Evolutionary conservation across 2,329 filamentous ascomycete genomes (phyloP).

Genomic region (Shiraia bambusicola): DNA sequence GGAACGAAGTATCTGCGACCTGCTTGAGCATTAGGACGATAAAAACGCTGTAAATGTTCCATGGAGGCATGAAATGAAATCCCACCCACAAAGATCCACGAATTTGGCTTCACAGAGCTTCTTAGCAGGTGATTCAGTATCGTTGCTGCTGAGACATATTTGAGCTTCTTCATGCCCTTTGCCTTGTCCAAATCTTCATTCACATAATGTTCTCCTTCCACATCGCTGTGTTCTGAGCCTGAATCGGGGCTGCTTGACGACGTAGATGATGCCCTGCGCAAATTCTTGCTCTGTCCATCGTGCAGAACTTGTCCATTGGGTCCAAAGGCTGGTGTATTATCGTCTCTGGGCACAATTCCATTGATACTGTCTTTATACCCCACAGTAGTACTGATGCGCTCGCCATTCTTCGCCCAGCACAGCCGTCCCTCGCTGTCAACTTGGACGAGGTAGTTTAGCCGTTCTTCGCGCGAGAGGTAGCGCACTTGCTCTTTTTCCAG

Average conservation of each 20-base stretch:
- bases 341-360: conserved; percentile 53
- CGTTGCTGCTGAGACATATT: conserved; percentile 68
- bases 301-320: conserved; percentile 27
- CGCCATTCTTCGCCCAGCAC: conserved; percentile 84
- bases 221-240: conserved; percentile 55
- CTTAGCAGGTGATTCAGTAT: conserved; percentile 78
- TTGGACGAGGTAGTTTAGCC: conserved; percentile 75
- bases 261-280: conserved; percentile 21
- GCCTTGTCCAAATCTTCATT: conserved; percentile 63
- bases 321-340: conserved; percentile 46
- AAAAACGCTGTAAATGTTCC: neutral
- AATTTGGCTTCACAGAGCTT: conserved; percentile 79
- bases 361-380: conserved; percentile 77
- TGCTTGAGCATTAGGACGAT: conserved; percentile 9
- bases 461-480: conserved; percentile 80
- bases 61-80: neutral
- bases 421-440: conserved; percentile 73
- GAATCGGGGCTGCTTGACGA: conserved; percentile 36
- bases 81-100: conserved; percentile 77
- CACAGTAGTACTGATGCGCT: conserved; percentile 73
- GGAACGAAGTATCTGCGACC: conserved; percentile 77
- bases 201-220: conserved; percentile 65
- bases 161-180: conserved; percentile 62
- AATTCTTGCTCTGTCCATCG: conserved; percentile 23
- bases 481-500: conserved; percentile 78